Evolutionary conservation across 345 rosid species (phyloP).

Genomic region (Arabis hirsuta): DNA sequence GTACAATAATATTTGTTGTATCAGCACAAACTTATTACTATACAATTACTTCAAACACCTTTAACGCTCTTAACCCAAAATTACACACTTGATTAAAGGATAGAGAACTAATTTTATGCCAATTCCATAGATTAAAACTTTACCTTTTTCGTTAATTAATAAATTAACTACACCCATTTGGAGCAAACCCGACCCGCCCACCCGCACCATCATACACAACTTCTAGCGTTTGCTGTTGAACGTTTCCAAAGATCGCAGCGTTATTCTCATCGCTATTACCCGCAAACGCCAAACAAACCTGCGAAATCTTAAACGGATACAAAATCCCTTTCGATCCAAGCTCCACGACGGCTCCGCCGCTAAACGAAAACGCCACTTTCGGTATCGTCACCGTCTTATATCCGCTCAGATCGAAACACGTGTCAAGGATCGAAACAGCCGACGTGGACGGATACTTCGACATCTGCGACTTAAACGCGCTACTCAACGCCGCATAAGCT

Average conservation of each 20-base stretch:
- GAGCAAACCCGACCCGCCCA: constrained; percentile 68
- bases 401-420: constrained; percentile 69
- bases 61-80: constrained; percentile 15
- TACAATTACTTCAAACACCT: constrained; percentile 20
- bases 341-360: constrained; percentile 52
- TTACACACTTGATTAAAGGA: constrained; percentile 30
- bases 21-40: constrained; percentile 27
- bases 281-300: constrained; percentile 87
- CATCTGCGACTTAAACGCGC: constrained; percentile 61
- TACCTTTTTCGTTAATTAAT: not conserved
- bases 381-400: constrained; percentile 51
- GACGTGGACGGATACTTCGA: constrained; percentile 58
- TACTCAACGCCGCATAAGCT: constrained; percentile 56
- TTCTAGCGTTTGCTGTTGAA: constrained; percentile 70
- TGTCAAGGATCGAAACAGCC: constrained; percentile 67
- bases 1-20: constrained; percentile 4
- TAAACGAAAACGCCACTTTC: constrained; percentile 53
- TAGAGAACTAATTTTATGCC: constrained; percentile 23
- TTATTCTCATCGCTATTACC: constrained; percentile 58
- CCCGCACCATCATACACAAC: constrained; percentile 73
- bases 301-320: constrained; percentile 47
- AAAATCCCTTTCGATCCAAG: constrained; percentile 55
- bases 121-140: constrained; percentile 15
- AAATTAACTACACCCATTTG: constrained; percentile 58
- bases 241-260: constrained; percentile 67